These are phyloP conservation scores for Cardiosporidium cionae DNA, from an alignment of 169 alveolate genomes.

Conservation along the genomic window DNA sequence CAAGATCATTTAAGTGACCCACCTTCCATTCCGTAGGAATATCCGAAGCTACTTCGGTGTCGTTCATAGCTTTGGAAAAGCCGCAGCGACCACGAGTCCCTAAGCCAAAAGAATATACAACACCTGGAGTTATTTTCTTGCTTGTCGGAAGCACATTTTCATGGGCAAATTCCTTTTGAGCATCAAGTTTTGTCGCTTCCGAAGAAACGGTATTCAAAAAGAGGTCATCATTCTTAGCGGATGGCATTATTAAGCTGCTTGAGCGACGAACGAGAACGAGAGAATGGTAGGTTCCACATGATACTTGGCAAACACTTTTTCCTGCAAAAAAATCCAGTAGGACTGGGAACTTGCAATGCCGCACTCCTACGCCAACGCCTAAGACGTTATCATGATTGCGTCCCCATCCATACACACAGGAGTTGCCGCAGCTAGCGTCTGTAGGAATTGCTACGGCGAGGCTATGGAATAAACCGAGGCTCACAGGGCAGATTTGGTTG, in stretches of 20 bases:
- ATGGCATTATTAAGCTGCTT: background rate
- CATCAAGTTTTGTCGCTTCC: no score
- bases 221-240: background rate
- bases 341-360: conserved; percentile 14
- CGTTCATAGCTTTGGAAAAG: background rate
- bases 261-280: background rate
- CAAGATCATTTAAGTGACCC: conserved; percentile 1
- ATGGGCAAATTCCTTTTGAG: background rate
- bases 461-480: no score
- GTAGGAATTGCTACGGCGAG: no score
- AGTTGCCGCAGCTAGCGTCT: background rate
- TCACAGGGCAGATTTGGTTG: no score
- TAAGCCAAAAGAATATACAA: background rate
- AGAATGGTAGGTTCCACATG: conserved; percentile 12
- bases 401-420: conserved; percentile 17
- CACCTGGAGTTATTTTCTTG: background rate
- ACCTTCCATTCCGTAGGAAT: background rate
- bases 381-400: conserved; percentile 11
- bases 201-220: no score
- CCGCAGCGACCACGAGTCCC: background rate
- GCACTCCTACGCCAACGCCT: conserved; percentile 10
- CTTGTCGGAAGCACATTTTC: background rate
- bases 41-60: background rate
- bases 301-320: background rate
- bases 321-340: background rate